phyloP scores from a whole-genome alignment of 1,284 basidiomycete genomes.

The Sanguinoderma infundibulare region DNA sequence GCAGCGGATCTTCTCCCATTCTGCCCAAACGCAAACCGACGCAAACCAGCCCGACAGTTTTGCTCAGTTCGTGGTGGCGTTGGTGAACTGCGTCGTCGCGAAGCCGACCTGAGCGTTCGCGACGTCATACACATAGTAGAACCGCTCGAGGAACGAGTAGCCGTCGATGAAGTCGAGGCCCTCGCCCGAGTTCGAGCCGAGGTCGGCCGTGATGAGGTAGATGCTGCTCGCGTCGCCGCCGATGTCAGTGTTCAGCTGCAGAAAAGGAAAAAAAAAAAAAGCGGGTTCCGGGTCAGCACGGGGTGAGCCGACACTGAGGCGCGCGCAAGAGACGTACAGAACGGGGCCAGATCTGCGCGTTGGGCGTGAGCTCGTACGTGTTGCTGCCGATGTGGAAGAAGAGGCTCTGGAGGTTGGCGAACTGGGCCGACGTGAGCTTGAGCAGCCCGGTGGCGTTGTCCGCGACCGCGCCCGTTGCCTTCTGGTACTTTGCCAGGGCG shows the following conservation, averaged over 20 bases:
- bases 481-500: conserved; percentile 19
- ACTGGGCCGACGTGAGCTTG: conserved; percentile 26
- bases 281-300: no score
- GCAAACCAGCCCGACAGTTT: no score
- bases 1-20: no score
- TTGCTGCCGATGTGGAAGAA: conserved; percentile 11
- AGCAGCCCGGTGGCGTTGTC: conserved; percentile 32
- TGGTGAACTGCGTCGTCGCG: conserved; percentile 46
- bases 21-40: no score
- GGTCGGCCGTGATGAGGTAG: conserved; percentile 34
- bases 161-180: conserved; percentile 40
- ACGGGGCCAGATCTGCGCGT: conserved; percentile 14
- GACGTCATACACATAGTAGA: conserved; percentile 70
- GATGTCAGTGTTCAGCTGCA: conserved; percentile 34
- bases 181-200: conserved; percentile 25
- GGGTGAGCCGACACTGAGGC: not conserved
- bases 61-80: conserved; percentile 43
- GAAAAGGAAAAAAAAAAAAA: conserved; percentile 34
- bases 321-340: conserved; percentile 1
- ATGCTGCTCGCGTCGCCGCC: conserved; percentile 31
- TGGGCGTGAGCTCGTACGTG: conserved; percentile 10
- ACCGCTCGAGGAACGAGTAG: conserved; percentile 51
- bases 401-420: conserved; percentile 28
- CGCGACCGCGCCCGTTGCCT: conserved; percentile 26
- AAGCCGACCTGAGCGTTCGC: conserved; percentile 49